A percentile compares a stretch with the other conserved stretches of the same genome.
These are phyloP conservation scores for Avena eriantha DNA, from an alignment of 176 grass and related monocot species.

Conservation along the genomic window DNA sequence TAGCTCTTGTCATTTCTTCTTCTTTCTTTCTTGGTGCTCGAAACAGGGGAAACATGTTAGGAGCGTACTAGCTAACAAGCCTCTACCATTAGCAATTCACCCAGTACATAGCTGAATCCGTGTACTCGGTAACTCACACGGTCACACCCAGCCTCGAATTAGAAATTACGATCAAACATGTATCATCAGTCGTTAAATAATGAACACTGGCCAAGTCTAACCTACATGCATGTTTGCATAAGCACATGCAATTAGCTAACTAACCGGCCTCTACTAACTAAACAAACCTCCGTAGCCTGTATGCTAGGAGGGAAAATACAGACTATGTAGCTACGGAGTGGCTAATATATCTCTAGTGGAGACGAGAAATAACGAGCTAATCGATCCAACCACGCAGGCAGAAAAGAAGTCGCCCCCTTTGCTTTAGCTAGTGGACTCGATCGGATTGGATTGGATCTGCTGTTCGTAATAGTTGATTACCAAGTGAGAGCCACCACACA, in stretches of 20 bases:
- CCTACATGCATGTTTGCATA: conserved; percentile 19
- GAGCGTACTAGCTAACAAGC: background rate
- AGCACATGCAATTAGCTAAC: conserved; percentile 35
- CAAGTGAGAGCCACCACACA: conserved; percentile 12
- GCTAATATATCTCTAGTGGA: conserved; percentile 19
- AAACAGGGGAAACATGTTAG: background rate
- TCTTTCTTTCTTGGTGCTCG: background rate
- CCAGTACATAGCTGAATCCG: background rate
- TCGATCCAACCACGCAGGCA: conserved; percentile 7
- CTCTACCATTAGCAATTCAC: background rate
- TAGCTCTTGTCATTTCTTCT: background rate
- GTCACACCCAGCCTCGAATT: background rate
- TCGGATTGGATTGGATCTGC: conserved; percentile 35
- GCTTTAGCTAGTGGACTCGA: conserved; percentile 46
- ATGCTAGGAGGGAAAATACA: background rate
- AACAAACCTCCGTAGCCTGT: background rate
- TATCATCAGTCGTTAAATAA: conserved; percentile 26
- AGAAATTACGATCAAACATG: background rate
- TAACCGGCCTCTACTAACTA: background rate
- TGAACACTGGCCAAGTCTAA: background rate
- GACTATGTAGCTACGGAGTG: background rate
- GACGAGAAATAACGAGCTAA: conserved; percentile 27
- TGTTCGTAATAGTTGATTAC: conserved; percentile 22
- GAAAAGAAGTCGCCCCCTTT: conserved; percentile 14
- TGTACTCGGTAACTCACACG: no score